Base-by-base conservation (phyloP, 306 rosid species). In the Canavalia gladiata region DNA sequence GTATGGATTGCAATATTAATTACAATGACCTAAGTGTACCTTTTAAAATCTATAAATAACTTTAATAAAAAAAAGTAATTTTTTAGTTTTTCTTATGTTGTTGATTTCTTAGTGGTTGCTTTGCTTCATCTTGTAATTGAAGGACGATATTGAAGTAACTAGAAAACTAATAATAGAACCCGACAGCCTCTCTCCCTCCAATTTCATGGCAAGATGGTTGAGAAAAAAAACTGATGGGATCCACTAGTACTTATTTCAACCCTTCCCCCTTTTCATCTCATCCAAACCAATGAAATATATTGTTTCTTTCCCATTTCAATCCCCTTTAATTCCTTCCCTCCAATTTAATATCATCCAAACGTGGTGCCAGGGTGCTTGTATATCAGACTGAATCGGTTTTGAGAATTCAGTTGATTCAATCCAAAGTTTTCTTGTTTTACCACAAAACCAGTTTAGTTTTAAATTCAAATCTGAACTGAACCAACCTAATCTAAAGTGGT, bases 1-100 rank as follows among this genome's bases (percentile, higher is more conserved):
- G 98, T 94, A 84, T 68, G 51, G 43, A 82, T 76, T 75, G 73
- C 72, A 47, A 64, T 46, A 18, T 80, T 34, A 68, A 84, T 42
- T 81, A 29, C 73, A 75, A 51, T 75, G 35, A 69, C 51, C 28
- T 55, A 2, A 57, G 6, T 66, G 29, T 45, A 8, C 73, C 45
- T 50, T 70, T 43, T 43, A 41, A 84, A 71, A 31, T 43, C 54
- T 65, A 5, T 37, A 43, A 31, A 75, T 56, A 35, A 18, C 74
- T 63, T 30, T n/a, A 13, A 78, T 37, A 57, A 63, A 66, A 58
- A n/a, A 18, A 63, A 49, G 39, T 41, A 72, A 46, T 3, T 49
- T 13, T 46, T 70, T 46, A 54, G 76, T 43, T 54, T 78, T 68
- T 74, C 58, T 12, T 62, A 35, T 41, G 35, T 70, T 71, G 60